Conservation (phyloP, 345 rosid genomes). For the Euphorbia lathyris region DNA sequence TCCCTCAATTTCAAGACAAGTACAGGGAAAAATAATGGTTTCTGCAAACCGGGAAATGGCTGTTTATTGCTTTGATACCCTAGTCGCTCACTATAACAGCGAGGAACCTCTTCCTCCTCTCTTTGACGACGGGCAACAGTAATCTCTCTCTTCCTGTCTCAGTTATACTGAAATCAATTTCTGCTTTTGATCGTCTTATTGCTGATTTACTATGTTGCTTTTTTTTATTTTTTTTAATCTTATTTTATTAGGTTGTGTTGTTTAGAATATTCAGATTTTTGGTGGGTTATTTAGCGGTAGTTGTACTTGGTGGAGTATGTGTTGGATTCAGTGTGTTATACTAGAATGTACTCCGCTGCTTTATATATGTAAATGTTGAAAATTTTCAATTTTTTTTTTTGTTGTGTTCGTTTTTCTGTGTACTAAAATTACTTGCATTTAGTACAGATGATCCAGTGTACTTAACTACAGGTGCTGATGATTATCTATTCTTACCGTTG, state of each 20-base stretch:
- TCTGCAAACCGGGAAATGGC: conserved; percentile 95
- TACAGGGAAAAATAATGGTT: conserved; percentile 50
- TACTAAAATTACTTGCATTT: not conserved
- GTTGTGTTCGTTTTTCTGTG: not conserved
- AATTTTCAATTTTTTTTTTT: not conserved
- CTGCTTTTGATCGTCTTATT: not conserved
- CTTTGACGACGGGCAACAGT: conserved; percentile 85
- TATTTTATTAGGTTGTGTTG: not conserved
- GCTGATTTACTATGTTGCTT: conserved; percentile 1
- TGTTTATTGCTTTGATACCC: conserved; percentile 93
- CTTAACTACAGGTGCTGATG: not conserved
- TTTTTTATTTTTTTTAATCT: not conserved
- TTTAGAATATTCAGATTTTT: not conserved
- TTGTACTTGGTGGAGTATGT: not conserved
- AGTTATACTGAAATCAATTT: not conserved
- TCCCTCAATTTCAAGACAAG: not conserved
- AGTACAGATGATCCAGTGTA: not conserved
- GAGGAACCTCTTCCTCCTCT: conserved; percentile 84
- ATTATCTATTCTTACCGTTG: not conserved
- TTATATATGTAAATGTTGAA: not conserved
- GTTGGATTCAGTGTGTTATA: not conserved
- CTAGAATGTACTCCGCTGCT: not conserved
- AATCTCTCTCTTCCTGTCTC: conserved; percentile 14
- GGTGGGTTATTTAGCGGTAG: not conserved
- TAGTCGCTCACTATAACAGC: conserved; percentile 86